Base-by-base conservation (phyloP, 306 rosid species). In the Vigna reflexopilosa region DNA sequence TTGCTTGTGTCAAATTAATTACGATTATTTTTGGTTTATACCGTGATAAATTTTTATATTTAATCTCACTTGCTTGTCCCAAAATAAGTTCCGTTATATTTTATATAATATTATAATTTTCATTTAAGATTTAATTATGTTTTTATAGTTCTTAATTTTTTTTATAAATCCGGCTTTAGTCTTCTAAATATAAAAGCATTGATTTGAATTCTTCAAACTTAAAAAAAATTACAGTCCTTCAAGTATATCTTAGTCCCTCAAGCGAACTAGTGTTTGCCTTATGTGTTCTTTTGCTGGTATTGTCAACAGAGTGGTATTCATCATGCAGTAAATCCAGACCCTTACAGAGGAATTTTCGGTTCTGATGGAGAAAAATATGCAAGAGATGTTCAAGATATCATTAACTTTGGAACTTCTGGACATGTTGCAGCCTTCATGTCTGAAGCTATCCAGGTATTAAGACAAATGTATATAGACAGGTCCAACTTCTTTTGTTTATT, bases 331-430 rank as follows among this genome's bases (percentile, higher is more conserved):
- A 93, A 93, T 67, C 98, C 98, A 51, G 96, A 90, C 68, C 98
- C 98, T n/a, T 93, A 93, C 26, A 85, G 98, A 84, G 98, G 98
- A 5, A 71, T 89, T 40, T 90, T 93, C 57, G 98, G 96, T 77
- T 76, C 98, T 5, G 98, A 93, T 57, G 98, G 98, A 57, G 90
- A 88, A 80, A 93, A 86, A 83, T 93, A 93, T 73, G 98, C 98
- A 26, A 85, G 84, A 70, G 98, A 93, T 80, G 91, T 93, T 1
- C 85, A 90, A 82, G 92, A 90, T 24, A 74, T 93, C 66, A 82
- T 93, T 66, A 86, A 93, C 8, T 93, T 88, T 47, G 96, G 94
- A 84, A 93, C 98, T 28, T 89, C 91, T 1, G 96, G 98, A 66
- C 79, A 81, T 45, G 89, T 93, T 48, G 96, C 94, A 69, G 98